Base-by-base conservation (phyloP, 2,329 filamentous ascomycete species). In the Proliferodiscus dingleyae region DNA sequence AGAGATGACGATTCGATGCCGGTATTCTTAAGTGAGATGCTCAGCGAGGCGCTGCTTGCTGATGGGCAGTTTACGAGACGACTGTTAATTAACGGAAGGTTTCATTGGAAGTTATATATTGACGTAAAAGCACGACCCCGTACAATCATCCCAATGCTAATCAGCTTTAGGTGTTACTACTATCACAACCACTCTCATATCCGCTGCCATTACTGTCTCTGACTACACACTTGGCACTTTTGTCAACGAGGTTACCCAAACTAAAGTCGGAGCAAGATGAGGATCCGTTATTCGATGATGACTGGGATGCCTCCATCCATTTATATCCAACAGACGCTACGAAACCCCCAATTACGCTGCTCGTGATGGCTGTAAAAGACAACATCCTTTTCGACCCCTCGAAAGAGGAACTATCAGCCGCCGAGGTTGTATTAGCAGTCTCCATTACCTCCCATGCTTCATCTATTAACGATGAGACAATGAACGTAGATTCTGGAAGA, bases 271-370 rank as follows among this genome's bases (percentile, higher is more conserved):
- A 95, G 66, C 80, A 80, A 47, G 91, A 97, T 68, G 93, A 98
- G 70, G 93, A 98, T 59, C 93, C 93, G 10, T 83, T 96, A 63
- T 98, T 98, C 68, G 86, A 96, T 70, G 93, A 98, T 68, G 93
- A 98, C 70, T 98, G 93, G 93, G 88, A 86, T 53, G 86, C 85
- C 13, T 83, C 89, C 1, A 75, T 80, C 15, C 83, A 81, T 46
- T 71, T 98, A 23, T 98, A 94, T 69, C 55, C 58, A 56, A 53
- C 62, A 32, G 57, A 63, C 37, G 63, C 72, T 24, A 63, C 72
- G 24, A 78, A 83, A 39, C 93, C 93, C 4, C 89, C 93, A 0
- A 79, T 98, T 45, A 96, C 91, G 3, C 77, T 98, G 16, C 83
- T 98, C 9, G 89, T 97, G 45, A 85, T 95, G 66, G 81, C 86